A percentile compares a stretch with the other conserved stretches of the same genome.
phyloP scores from a whole-genome alignment of 306 rosid species.

The Elaeagnus macrophylla region DNA sequence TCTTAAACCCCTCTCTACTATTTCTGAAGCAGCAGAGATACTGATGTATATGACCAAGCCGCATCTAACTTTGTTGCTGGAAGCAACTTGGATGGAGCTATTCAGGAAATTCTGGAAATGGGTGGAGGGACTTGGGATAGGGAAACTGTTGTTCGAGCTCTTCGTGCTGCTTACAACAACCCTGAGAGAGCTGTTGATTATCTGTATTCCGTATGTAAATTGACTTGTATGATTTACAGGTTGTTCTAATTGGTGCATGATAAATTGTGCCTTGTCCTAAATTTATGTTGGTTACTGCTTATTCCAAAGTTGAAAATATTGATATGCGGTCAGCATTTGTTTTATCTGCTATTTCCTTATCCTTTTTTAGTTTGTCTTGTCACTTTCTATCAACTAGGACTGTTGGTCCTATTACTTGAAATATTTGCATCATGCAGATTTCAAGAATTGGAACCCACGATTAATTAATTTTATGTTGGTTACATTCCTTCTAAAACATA shows the following conservation, averaged over 20 bases:
- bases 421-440: no score
- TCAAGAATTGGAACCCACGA: no score
- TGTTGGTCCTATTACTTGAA: no score
- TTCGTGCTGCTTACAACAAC: constrained; percentile 89
- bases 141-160: constrained; percentile 80
- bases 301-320: no score
- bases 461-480: no score
- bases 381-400: no score
- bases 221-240: constrained; percentile 2
- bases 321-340: no score
- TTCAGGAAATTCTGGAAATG: constrained; percentile 78
- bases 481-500: no score
- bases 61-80: constrained; percentile 92
- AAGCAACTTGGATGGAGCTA: constrained; percentile 59
- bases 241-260: constrained; percentile 1
- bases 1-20: not conserved
- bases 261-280: not conserved
- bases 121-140: constrained; percentile 96
- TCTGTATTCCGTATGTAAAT: constrained; percentile 67
- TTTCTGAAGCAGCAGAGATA: constrained; percentile 44
- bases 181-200: constrained; percentile 95
- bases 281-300: not conserved
- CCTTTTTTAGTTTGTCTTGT: no score
- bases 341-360: no score
- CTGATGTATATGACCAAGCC: constrained; percentile 66